Evolutionary conservation across 2,329 filamentous ascomycete genomes (phyloP).

Genomic region (Xylaria sp.): DNA sequence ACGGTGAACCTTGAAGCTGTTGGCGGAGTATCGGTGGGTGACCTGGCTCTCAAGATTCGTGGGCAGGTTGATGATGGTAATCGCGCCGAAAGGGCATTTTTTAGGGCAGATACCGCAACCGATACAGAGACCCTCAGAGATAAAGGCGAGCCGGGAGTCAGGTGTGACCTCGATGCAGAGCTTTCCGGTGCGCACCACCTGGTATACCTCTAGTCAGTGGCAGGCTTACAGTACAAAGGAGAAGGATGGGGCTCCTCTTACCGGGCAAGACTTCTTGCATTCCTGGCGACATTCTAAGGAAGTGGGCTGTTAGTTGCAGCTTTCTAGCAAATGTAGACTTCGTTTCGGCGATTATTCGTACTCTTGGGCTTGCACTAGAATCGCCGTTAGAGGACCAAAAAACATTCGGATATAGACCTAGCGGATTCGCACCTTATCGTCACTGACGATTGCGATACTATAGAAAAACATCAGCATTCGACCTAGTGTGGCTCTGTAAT

Average conservation of each 20-base stretch:
- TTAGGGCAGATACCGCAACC: constrained; percentile 99
- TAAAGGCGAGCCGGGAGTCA: constrained; percentile 94
- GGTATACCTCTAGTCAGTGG: constrained; percentile 50
- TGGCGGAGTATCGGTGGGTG: constrained; percentile 97
- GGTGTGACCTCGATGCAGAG: constrained; percentile 93
- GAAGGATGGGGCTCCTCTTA: constrained; percentile 21
- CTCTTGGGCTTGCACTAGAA: constrained; percentile 87
- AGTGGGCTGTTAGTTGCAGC: constrained; percentile 28
- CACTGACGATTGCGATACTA: constrained; percentile 98
- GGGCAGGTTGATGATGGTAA: constrained; percentile 99
- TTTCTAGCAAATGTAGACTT: not conserved
- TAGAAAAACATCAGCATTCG: constrained; percentile 36
- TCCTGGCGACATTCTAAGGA: constrained; percentile 96
- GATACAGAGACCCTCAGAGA: constrained; percentile 94
- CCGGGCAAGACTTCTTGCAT: constrained; percentile 92
- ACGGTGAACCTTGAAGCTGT: constrained; percentile 99
- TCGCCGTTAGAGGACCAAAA: constrained; percentile 7
- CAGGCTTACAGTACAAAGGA: not conserved
- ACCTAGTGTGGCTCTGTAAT: constrained; percentile 4
- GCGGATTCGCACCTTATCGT: constrained; percentile 80
- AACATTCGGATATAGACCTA: not conserved
- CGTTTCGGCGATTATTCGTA: constrained; percentile 43
- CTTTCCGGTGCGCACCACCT: constrained; percentile 96
- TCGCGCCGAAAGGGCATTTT: constrained; percentile 98
- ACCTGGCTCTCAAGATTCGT: constrained; percentile 99